Conservation (phyloP, 2,329 filamentous ascomycete genomes). For the Dothistroma septosporum region DNA sequence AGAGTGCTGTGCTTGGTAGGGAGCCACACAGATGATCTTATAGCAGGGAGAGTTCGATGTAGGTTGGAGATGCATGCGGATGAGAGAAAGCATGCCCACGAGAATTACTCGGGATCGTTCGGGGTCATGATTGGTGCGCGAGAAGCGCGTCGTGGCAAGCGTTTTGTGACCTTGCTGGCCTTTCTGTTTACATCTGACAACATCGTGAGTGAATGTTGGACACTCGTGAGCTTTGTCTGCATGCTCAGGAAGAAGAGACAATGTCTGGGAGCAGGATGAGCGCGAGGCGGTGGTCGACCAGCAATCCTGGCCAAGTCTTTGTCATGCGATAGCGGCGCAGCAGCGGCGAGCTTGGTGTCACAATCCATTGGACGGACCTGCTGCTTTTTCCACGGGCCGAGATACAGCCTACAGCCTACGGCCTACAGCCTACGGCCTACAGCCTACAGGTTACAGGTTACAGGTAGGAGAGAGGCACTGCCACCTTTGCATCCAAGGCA, state of each 20-base stretch:
- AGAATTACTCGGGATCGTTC: neutral
- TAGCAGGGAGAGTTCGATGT: neutral
- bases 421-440: too few relatives aligned
- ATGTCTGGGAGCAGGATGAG: neutral
- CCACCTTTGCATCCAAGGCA: neutral
- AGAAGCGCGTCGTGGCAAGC: neutral
- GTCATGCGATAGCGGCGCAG: neutral
- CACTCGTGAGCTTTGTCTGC: neutral
- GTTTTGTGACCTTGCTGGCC: neutral
- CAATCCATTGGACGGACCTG: neutral
- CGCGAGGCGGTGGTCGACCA: neutral
- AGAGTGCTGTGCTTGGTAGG: neutral
- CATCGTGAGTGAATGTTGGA: neutral
- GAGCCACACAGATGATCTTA: neutral
- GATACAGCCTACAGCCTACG: neutral
- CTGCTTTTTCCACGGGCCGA: neutral
- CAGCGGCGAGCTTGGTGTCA: neutral
- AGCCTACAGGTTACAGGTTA: too few relatives aligned
- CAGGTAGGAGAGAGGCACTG: neutral
- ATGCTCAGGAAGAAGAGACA: neutral
- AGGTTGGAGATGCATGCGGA: neutral
- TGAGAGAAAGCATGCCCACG: neutral
- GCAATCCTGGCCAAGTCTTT: neutral
- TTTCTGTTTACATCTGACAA: slow-evolving; percentile 1
- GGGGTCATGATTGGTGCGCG: neutral